These are phyloP conservation scores for Teunomyces funiuensis DNA, from an alignment of 805 yeast species.

Conservation along the genomic window DNA sequence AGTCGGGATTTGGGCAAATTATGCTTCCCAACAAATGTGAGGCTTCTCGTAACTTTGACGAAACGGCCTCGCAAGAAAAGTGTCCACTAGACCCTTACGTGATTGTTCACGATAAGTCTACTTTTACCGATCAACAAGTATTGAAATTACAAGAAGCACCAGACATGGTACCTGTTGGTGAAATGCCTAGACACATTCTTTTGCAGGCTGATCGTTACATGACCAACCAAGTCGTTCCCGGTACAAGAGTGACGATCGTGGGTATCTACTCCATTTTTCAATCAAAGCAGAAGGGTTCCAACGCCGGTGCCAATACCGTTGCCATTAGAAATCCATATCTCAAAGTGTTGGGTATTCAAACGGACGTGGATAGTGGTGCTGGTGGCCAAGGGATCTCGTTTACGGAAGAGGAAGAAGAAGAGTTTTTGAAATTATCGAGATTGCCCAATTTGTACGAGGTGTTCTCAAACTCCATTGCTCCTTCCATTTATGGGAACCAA, in stretches of 20 bases:
- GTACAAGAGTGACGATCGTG: conserved; percentile 85
- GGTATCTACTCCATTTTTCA: conserved; percentile 94
- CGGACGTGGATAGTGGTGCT: conserved; percentile 73
- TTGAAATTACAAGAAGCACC: conserved; percentile 96
- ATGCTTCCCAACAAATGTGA: conserved; percentile 68
- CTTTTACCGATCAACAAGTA: conserved; percentile 93
- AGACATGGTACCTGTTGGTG: conserved; percentile 98
- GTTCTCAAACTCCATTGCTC: conserved; percentile 89
- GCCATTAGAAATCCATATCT: conserved; percentile 94
- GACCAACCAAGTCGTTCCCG: conserved; percentile 91
- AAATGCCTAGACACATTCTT: conserved; percentile 92
- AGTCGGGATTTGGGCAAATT: conserved; percentile 69
- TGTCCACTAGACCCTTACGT: conserved; percentile 94
- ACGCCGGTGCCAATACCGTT: conserved; percentile 46
- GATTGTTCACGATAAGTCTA: conserved; percentile 89
- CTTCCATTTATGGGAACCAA: conserved; percentile 89
- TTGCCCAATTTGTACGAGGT: conserved; percentile 81
- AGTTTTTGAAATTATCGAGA: conserved; percentile 76
- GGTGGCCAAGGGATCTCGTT: conserved; percentile 60
- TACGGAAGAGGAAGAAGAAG: conserved; percentile 92
- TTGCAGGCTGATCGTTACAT: conserved; percentile 86
- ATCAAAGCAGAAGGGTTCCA: conserved; percentile 49
- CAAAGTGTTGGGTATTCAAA: conserved; percentile 80
- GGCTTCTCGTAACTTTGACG: conserved; percentile 41
- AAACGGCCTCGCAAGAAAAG: conserved; percentile 45